Percentiles rank a stretch among this genome's conserved stretches.
These are phyloP conservation scores for Psophocarpus tetragonolobus DNA, from an alignment of 306 rosid species.

Conservation along the genomic window DNA sequence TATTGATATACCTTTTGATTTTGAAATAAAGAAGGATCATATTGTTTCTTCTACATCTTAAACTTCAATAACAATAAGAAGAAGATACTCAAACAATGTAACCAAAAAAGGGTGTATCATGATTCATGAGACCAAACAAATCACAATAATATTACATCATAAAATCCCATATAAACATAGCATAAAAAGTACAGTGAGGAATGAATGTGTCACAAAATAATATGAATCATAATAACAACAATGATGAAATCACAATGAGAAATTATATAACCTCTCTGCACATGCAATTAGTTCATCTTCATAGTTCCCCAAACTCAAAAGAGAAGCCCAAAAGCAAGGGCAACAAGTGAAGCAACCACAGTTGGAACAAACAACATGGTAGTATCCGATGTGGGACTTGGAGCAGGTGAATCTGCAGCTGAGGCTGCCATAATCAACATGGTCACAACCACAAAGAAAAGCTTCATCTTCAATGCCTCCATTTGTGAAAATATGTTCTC, in stretches of 20 bases:
- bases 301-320: constrained; percentile 3
- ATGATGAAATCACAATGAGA: neutral
- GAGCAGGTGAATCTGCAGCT: constrained; percentile 42
- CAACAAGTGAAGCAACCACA: constrained; percentile 32
- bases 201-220: constrained; percentile 3
- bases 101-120: neutral
- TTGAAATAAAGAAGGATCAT: neutral
- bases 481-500: neutral
- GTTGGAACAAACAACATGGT: constrained; percentile 36
- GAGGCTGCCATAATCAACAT: constrained; percentile 30
- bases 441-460: constrained; percentile 4
- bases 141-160: constrained; percentile 7
- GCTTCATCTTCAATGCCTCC: constrained; percentile 40
- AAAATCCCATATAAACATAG: neutral
- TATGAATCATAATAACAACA: neutral
- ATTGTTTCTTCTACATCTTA: neutral
- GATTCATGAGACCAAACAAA: neutral
- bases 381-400: constrained; percentile 56
- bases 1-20: neutral
- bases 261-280: neutral
- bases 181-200: neutral
- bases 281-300: neutral
- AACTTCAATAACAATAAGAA: neutral
- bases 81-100: neutral
- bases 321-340: constrained; percentile 35